These are phyloP conservation scores for Keqinozyma sinolaborantium DNA, from an alignment of 1,139 yeast species.

Conservation along the genomic window DNA sequence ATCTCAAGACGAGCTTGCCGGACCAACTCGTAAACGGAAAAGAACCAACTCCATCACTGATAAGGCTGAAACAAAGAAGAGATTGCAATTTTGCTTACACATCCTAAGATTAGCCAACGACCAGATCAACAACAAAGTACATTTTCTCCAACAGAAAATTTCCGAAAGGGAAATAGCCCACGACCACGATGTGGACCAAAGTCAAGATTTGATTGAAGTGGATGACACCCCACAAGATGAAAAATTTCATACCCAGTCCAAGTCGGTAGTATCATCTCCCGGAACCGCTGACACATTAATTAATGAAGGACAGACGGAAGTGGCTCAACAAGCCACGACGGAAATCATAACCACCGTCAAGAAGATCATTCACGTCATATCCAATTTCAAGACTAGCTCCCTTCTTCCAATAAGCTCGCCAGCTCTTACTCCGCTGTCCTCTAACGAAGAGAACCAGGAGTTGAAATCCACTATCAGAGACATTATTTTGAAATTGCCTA, in stretches of 20 bases:
- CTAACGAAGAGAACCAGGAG: slow-evolving; percentile 14
- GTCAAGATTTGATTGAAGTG: slow-evolving; percentile 2
- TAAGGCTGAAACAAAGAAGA: slow-evolving; percentile 59
- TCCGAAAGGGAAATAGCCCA: slow-evolving; percentile 17
- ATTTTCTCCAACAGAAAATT: slow-evolving; percentile 48
- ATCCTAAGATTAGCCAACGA: slow-evolving; percentile 73
- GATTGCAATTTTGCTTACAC: slow-evolving; percentile 70
- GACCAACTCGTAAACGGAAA: slow-evolving; percentile 17
- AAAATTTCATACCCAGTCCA: slow-evolving; percentile 1
- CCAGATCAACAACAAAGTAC: slow-evolving; percentile 63
- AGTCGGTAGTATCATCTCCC: slow-evolving; percentile 4
- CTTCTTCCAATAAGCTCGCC: slow-evolving; percentile 14
- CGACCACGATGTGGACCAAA: slow-evolving; percentile 4
- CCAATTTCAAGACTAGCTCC: slow-evolving; percentile 82
- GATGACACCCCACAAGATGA: slow-evolving; percentile 2
- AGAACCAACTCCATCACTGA: slow-evolving; percentile 7
- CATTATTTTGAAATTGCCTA: slow-evolving; percentile 70
- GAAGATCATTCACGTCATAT: slow-evolving; percentile 80
- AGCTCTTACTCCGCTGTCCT: slow-evolving; percentile 8
- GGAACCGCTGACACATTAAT: slow-evolving; percentile 2
- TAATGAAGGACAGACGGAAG: slow-evolving; percentile 9
- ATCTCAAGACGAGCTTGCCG: slow-evolving; percentile 6
- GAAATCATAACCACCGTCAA: slow-evolving; percentile 88
- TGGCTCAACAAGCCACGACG: slow-evolving; percentile 55
- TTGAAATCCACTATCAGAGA: slow-evolving; percentile 74